Evolutionary conservation across 257 asterid genomes (phyloP).

Genomic region (Solanum chiquidenum): DNA sequence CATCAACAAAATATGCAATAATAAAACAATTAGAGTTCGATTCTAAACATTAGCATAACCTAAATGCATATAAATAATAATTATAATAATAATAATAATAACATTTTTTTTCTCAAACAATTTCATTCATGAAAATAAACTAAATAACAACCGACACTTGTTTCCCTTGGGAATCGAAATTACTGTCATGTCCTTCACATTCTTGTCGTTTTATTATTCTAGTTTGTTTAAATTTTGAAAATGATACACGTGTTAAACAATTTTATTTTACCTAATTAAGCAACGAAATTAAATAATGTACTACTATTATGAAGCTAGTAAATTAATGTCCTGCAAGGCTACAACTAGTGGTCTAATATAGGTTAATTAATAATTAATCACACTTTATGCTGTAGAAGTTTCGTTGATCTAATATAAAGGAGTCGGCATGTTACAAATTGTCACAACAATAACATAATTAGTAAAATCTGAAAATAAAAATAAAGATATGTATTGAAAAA

Average conservation of each 20-base stretch:
- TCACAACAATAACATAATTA: background rate
- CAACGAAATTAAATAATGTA: background rate
- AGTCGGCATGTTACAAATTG: background rate
- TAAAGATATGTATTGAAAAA: no score
- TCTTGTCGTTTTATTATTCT: background rate
- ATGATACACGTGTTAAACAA: background rate
- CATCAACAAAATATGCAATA: no score
- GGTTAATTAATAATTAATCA: background rate
- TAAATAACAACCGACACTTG: background rate
- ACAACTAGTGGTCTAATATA: background rate
- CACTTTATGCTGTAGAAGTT: background rate
- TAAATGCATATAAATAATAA: background rate
- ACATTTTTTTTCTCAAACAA: background rate
- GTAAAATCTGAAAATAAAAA: background rate
- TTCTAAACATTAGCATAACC: no score
- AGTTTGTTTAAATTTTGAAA: background rate
- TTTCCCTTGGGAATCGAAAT: background rate
- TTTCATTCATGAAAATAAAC: background rate
- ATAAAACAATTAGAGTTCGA: no score
- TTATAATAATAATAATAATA: background rate
- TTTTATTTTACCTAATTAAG: background rate
- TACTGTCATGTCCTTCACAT: background rate
- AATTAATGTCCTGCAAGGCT: background rate
- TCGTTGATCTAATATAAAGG: background rate
- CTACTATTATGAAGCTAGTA: background rate